phyloP scores from a whole-genome alignment of 1,284 basidiomycete genomes.

The Erythrobasidium hasegawianum region DNA sequence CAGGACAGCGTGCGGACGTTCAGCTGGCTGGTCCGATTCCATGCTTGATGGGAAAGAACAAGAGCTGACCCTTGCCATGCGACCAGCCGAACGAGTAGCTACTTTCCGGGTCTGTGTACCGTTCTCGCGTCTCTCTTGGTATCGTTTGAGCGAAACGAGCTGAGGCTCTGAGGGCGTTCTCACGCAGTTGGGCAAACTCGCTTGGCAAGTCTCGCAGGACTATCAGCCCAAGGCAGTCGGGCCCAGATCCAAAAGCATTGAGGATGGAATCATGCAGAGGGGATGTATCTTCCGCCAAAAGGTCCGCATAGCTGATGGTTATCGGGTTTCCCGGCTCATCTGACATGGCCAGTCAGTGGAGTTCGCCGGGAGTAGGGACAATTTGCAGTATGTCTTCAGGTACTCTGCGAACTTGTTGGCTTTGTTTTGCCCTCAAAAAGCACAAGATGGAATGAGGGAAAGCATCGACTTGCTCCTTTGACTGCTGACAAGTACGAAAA shows the following conservation, averaged over 20 bases:
- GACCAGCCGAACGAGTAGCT: conserved; percentile 70
- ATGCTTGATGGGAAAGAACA: not conserved
- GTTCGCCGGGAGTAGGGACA: too few species aligned
- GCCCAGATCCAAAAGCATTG: conserved; percentile 39
- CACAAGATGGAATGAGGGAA: too few species aligned
- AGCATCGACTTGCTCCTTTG: too few species aligned
- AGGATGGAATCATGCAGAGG: conserved; percentile 29
- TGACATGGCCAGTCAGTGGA: too few species aligned
- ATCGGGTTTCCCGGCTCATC: conserved; percentile 1
- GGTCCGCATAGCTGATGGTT: conserved; percentile 18
- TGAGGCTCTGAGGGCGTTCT: conserved; percentile 66
- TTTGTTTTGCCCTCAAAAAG: too few species aligned
- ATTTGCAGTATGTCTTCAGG: too few species aligned
- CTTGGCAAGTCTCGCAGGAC: conserved; percentile 61
- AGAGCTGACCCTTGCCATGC: conserved; percentile 62
- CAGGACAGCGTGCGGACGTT: not conserved
- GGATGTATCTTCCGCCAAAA: conserved; percentile 21
- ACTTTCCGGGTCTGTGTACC: conserved; percentile 55
- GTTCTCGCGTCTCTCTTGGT: conserved; percentile 62
- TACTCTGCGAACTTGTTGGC: too few species aligned
- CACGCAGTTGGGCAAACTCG: conserved; percentile 61
- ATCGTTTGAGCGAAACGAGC: conserved; percentile 66
- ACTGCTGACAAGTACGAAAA: too few species aligned
- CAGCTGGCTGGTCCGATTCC: too few species aligned
- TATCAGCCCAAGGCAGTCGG: conserved; percentile 40